A percentile compares a stretch with the other conserved stretches of the same genome.
Evolutionary conservation across 768 basidiomycete species (phyloP).

Genomic region (Rhodotorula taiwanensis): DNA sequence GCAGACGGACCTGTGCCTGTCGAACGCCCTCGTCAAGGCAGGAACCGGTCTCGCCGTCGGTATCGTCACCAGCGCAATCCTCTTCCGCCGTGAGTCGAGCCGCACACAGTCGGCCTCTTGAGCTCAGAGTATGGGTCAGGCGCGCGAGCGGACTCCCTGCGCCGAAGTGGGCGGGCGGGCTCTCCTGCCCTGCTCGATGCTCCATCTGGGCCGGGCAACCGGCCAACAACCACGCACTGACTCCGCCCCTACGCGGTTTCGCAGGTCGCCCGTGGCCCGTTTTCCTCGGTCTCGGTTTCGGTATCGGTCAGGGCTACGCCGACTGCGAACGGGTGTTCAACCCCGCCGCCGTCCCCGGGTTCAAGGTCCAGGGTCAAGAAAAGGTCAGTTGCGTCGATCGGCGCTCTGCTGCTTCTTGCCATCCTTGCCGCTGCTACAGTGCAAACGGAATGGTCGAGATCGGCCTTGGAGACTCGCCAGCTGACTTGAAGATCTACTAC

Average conservation of each 20-base stretch:
- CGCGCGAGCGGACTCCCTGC: not conserved
- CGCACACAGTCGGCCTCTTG: not conserved
- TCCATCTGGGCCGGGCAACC: not conserved
- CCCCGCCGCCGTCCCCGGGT: conserved; percentile 74
- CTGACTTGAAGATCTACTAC: too few relatives aligned
- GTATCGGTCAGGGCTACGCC: conserved; percentile 75
- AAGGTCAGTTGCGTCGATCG: not conserved
- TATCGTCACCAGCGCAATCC: conserved; percentile 77
- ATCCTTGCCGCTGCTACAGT: not conserved
- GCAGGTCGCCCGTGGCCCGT: conserved; percentile 89
- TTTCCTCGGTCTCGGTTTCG: conserved; percentile 66
- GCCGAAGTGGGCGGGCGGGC: not conserved
- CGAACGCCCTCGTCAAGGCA: conserved; percentile 77
- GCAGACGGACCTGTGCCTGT: conserved; percentile 49
- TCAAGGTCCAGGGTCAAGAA: conserved; percentile 7
- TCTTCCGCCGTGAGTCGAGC: conserved; percentile 75
- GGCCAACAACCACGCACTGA: too few relatives aligned
- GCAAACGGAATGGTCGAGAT: not conserved
- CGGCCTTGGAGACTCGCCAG: too few relatives aligned
- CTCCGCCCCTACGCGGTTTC: not conserved
- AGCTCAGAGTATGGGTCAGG: too few relatives aligned
- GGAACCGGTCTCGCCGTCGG: conserved; percentile 84
- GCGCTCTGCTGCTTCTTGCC: not conserved
- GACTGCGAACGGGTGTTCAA: conserved; percentile 93
- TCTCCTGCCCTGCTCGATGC: not conserved